phyloP scores from a whole-genome alignment of 768 basidiomycete genomes.

The Amanita phalloides region DNA sequence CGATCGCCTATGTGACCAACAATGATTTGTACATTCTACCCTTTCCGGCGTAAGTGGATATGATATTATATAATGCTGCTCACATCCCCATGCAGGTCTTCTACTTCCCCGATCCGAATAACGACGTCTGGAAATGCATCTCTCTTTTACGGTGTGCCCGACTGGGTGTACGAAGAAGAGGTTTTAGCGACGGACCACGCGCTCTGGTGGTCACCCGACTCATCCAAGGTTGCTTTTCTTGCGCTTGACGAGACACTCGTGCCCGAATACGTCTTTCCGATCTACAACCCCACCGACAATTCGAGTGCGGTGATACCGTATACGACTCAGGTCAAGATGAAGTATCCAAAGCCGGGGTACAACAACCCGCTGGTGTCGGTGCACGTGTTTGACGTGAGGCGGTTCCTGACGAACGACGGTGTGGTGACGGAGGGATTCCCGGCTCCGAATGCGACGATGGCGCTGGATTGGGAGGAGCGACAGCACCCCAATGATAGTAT shows the following conservation, averaged over 20 bases:
- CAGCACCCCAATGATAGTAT: constrained; percentile 54
- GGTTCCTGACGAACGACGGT: constrained; percentile 30
- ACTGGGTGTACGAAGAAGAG: constrained; percentile 98
- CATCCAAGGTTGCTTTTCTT: constrained; percentile 70
- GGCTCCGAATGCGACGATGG: constrained; percentile 33
- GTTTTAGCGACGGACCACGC: constrained; percentile 64
- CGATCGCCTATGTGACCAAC: constrained; percentile 75
- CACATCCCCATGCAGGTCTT: constrained; percentile 15
- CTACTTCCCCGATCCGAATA: constrained; percentile 51
- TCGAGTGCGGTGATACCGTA: constrained; percentile 69
- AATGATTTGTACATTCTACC: constrained; percentile 88
- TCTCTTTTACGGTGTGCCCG: constrained; percentile 89
- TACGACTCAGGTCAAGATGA: constrained; percentile 57
- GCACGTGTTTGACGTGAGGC: constrained; percentile 70
- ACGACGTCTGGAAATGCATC: constrained; percentile 75
- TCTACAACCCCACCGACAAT: constrained; percentile 82
- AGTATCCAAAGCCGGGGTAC: constrained; percentile 87
- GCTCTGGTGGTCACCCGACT: constrained; percentile 88
- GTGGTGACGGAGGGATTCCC: constrained; percentile 14
- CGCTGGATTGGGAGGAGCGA: constrained; percentile 57
- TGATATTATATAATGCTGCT: too few species aligned
- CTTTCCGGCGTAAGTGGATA: constrained; percentile 40
- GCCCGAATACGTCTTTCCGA: constrained; percentile 75
- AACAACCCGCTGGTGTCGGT: constrained; percentile 79
- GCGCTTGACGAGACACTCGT: constrained; percentile 83